Evolutionary conservation across 495 filamentous ascomycete genomes (phyloP).

Genomic region (Penicillium paradoxum): DNA sequence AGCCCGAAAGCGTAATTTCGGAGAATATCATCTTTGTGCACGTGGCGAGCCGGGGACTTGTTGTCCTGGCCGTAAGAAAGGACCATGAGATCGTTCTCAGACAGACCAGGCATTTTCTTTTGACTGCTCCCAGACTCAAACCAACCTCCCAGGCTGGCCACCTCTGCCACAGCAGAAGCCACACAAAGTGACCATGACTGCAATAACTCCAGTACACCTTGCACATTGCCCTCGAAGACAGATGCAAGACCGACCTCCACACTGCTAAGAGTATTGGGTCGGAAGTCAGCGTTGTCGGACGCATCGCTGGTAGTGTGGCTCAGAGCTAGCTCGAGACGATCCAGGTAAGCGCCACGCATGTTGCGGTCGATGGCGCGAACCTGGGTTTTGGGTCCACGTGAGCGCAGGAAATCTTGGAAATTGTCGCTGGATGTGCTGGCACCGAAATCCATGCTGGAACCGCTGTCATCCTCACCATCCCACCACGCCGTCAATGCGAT

Average conservation of each 20-base stretch:
- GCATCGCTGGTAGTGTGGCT: constrained; percentile 42
- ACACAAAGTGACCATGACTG: constrained; percentile 73
- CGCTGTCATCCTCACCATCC: constrained; percentile 64
- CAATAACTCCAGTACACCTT: constrained; percentile 67
- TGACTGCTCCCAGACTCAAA: constrained; percentile 36
- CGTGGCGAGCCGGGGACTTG: constrained; percentile 7
- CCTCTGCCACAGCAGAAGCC: constrained; percentile 69
- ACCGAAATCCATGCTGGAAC: constrained; percentile 18
- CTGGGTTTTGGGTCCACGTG: constrained; percentile 19
- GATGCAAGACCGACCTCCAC: constrained; percentile 76
- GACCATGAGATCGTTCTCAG: constrained; percentile 58
- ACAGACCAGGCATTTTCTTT: constrained; percentile 39
- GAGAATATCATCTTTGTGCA: constrained; percentile 64
- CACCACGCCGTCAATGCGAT: constrained; percentile 80
- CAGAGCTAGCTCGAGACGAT: constrained; percentile 49
- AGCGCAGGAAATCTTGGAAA: constrained; percentile 23
- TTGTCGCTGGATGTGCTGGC: constrained; percentile 20
- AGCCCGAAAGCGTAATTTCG: constrained; percentile 62
- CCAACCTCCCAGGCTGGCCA: constrained; percentile 73
- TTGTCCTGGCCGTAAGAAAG: constrained; percentile 48
- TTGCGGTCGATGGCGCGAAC: constrained; percentile 37
- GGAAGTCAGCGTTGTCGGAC: constrained; percentile 48
- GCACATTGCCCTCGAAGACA: constrained; percentile 69
- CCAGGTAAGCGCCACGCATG: constrained; percentile 47
- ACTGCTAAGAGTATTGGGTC: constrained; percentile 63